Evolutionary conservation across 306 rosid species (phyloP), one percentile per base, ranked within the genome.

Genomic region (Quercus berberidifolia): DNA sequence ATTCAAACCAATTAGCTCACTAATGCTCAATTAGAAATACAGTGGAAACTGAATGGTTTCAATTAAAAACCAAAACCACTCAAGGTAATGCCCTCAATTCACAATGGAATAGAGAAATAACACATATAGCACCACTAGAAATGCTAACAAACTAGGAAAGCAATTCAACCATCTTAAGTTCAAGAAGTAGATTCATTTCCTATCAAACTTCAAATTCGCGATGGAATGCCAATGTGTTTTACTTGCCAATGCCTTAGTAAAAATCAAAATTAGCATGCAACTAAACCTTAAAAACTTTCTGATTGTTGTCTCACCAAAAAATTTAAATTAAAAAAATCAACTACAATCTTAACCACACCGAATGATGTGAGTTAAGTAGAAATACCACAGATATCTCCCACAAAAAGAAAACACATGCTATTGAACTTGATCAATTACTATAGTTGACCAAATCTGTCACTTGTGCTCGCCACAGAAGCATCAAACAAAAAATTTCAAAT

Each of bases 111-210:
- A 33, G 10, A 56, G 30, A 74, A 56, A 63, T 52, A 69, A 54
- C 52, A 49, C 57, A 86, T 46, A 73, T 59, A 33, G 69, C 41
- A 73, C 56, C 28, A 73, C 74, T n/a, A 31, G 23, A 62, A 49
- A 73, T 18, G 41, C 72, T 79, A 60, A 17, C 7, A 69, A 41
- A 54, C 79, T 46, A 67, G 78, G 74, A 75, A 83, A 70, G 49
- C 58, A 60, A 38, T 80, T 82, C 84, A 71, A 30, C 30, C 73
- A 71, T 64, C 81, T 69, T 63, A 70, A 77, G 28, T 26, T 59
- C 57, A 60, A 72, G 79, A 41, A 35, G 28, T 4, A 79, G 18
- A 68, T 41, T 31, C 46, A 33, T 26, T 69, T 64, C 71, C 76
- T 71, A 31, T 5, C 70, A 64, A 64, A 30, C 46, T 5, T 64